These are phyloP conservation scores for Lignosus rhinocerotis DNA, from an alignment of 1,284 basidiomycete species.

Conservation along the genomic window DNA sequence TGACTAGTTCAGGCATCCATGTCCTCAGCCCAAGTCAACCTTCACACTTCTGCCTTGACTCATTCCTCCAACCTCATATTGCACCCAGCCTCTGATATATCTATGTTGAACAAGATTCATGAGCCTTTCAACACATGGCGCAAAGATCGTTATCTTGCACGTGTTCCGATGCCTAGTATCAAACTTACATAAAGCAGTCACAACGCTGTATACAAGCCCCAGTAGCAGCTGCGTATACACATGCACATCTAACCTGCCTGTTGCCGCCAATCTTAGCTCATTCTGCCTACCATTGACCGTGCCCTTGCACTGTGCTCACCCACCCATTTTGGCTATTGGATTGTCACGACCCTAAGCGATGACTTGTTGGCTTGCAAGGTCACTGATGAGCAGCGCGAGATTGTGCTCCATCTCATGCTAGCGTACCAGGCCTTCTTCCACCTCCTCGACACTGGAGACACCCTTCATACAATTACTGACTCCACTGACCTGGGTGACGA, in stretches of 20 bases:
- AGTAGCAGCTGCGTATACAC: background rate
- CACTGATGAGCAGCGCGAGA: background rate
- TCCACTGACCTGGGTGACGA: background rate
- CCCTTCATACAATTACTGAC: background rate
- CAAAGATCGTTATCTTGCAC: no score
- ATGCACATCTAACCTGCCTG: no score
- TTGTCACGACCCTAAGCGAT: background rate
- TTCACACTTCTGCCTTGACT: background rate
- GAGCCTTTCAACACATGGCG: no score
- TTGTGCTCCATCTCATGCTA: background rate
- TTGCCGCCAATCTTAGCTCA: no score
- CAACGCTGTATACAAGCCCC: background rate
- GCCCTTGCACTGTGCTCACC: background rate
- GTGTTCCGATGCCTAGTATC: background rate
- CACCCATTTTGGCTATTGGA: background rate
- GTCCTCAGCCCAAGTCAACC: background rate
- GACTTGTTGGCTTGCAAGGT: background rate
- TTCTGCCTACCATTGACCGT: background rate
- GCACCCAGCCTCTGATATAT: no score
- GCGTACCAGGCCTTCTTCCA: background rate
- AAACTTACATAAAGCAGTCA: background rate
- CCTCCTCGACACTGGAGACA: background rate
- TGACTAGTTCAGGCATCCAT: background rate
- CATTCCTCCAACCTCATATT: background rate
- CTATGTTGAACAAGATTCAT: no score